A percentile compares a stretch with the other conserved stretches of the same genome.
phyloP scores from a whole-genome alignment of 352 stramenopile species.

The Phytophthora citricola region DNA sequence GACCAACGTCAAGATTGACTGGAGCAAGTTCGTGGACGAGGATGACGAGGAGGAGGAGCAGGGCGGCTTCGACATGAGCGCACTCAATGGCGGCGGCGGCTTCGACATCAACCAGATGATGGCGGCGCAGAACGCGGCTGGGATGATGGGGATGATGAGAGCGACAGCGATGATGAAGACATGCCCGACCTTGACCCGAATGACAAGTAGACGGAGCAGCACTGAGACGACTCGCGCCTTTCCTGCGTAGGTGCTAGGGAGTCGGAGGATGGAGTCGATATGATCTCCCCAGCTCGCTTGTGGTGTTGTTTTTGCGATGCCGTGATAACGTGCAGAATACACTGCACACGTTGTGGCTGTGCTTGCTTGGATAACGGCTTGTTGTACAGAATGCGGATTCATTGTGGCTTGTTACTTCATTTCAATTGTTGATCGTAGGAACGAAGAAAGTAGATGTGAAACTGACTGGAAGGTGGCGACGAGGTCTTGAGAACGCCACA shows the following conservation, averaged over 20 bases:
- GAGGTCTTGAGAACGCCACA: background rate
- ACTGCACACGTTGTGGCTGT: conserved; percentile 21
- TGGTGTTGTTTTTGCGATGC: conserved; percentile 18
- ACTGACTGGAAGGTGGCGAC: background rate
- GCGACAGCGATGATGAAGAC: conserved; percentile 84
- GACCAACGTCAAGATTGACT: conserved; percentile 97
- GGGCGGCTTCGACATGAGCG: conserved; percentile 87
- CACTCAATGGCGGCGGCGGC: conserved; percentile 84
- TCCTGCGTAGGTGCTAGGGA: no score
- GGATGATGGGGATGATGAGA: conserved; percentile 70
- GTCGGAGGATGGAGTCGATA: conserved; percentile 7
- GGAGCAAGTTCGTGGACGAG: conserved; percentile 97
- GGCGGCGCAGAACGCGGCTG: conserved; percentile 80
- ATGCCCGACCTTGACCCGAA: conserved; percentile 87
- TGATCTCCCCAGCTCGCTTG: conserved; percentile 13
- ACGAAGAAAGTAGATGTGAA: conserved; percentile 13
- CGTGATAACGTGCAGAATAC: conserved; percentile 25
- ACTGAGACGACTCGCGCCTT: background rate
- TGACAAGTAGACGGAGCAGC: conserved; percentile 30
- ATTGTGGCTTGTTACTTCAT: conserved; percentile 3
- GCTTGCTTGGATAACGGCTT: conserved; percentile 4
- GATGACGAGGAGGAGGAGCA: conserved; percentile 93
- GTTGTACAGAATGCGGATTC: conserved; percentile 4
- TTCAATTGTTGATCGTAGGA: conserved; percentile 21
- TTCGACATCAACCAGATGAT: conserved; percentile 97